phyloP scores from a whole-genome alignment of 805 yeast genomes.

The Wickerhamiella cacticola region DNA sequence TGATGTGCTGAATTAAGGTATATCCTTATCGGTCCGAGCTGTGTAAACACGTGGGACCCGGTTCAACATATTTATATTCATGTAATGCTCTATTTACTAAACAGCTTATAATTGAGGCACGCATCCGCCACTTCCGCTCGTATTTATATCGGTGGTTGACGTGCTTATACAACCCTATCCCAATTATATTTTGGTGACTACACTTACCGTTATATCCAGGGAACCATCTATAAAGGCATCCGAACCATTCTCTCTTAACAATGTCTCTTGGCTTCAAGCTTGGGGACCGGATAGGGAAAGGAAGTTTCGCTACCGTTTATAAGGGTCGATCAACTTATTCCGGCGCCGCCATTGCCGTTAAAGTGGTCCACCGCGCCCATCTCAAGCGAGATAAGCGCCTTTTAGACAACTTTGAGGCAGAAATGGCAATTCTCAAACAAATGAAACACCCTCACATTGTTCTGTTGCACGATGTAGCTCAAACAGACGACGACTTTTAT shows the following conservation, averaged over 20 bases:
- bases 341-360: slow-evolving; percentile 65
- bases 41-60: too few species aligned
- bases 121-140: slow-evolving; percentile 4
- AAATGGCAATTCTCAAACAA: slow-evolving; percentile 76
- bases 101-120: too few species aligned
- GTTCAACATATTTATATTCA: too few species aligned
- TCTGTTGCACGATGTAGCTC: slow-evolving; percentile 66
- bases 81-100: too few species aligned
- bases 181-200: neutral
- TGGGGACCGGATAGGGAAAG: slow-evolving; percentile 83
- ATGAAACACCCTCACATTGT: slow-evolving; percentile 92
- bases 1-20: too few species aligned
- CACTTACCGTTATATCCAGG: neutral
- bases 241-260: neutral
- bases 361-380: slow-evolving; percentile 72
- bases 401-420: slow-evolving; percentile 82
- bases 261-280: slow-evolving; percentile 13
- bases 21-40: too few species aligned
- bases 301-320: slow-evolving; percentile 91
- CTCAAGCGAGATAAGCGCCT: slow-evolving; percentile 60
- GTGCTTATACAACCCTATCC: slow-evolving; percentile 1
- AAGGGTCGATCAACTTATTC: slow-evolving; percentile 49
- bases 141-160: neutral
- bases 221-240: too few species aligned
- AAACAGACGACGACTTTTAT: slow-evolving; percentile 66